These are phyloP conservation scores for Alternaria alternata DNA, from an alignment of 2,329 filamentous ascomycete genomes.

Conservation along the genomic window DNA sequence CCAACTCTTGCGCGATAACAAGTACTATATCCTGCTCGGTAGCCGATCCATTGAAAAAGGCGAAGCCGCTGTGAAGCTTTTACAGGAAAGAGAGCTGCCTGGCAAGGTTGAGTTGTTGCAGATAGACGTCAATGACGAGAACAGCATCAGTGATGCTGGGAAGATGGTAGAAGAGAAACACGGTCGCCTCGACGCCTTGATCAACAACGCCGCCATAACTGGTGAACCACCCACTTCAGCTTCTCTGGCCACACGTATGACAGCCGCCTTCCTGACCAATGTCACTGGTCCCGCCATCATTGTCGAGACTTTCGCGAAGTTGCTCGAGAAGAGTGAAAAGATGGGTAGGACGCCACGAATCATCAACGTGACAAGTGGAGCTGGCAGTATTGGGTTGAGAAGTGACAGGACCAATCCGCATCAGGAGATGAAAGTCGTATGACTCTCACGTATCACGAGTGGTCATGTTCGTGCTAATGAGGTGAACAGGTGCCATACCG, in stretches of 20 bases:
- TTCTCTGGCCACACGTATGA: no score
- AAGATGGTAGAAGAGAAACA: background rate
- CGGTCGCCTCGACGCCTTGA: slow-evolving; percentile 41
- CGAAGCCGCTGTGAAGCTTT: background rate
- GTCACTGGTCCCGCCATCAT: no score
- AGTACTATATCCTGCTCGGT: slow-evolving; percentile 33
- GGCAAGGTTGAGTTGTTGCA: background rate
- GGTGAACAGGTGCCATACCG: slow-evolving; percentile 34
- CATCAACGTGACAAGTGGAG: slow-evolving; percentile 43
- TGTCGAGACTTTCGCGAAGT: slow-evolving; percentile 16
- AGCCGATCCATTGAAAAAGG: background rate
- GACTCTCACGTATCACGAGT: background rate
- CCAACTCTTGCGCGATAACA: slow-evolving; percentile 46
- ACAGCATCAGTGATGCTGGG: background rate
- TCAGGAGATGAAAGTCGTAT: slow-evolving; percentile 24
- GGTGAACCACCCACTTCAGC: background rate
- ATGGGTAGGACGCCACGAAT: slow-evolving; percentile 32
- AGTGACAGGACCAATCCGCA: slow-evolving; percentile 28
- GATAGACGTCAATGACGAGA: background rate
- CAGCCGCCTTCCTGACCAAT: no score
- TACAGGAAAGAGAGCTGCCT: background rate
- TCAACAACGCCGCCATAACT: slow-evolving; percentile 50
- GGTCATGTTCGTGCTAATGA: background rate
- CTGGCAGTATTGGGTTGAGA: slow-evolving; percentile 39
- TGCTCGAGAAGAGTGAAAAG: slow-evolving; percentile 19